A percentile compares a stretch with the other conserved stretches of the same genome.
Evolutionary conservation across 2,329 filamentous ascomycete species (phyloP).

Genomic region (Alternaria sp.): DNA sequence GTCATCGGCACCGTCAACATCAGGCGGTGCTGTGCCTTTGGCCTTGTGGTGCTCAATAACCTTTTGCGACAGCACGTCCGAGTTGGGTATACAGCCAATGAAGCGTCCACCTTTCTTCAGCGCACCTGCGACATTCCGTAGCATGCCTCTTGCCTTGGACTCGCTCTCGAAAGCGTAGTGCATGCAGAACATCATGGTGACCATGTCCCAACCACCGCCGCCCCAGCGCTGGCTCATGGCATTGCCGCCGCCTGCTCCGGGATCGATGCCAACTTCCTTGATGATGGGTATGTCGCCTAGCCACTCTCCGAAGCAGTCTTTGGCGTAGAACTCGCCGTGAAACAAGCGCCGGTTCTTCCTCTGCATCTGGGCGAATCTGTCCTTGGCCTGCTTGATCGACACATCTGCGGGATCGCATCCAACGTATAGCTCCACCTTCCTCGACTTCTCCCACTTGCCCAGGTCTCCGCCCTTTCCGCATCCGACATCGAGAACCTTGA

Average conservation of each 20-base stretch:
- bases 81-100: constrained; percentile 96
- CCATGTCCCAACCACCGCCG: constrained; percentile 86
- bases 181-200: constrained; percentile 99
- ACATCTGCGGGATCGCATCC: constrained; percentile 92
- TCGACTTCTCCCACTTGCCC: constrained; percentile 93
- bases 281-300: constrained; percentile 83
- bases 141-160: constrained; percentile 86
- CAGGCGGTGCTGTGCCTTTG: constrained; percentile 47
- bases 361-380: constrained; percentile 80
- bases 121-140: constrained; percentile 87
- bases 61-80: constrained; percentile 80
- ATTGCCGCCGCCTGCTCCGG: constrained; percentile 66
- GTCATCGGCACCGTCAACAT: constrained; percentile 33
- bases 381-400: constrained; percentile 87
- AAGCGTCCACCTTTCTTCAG: constrained; percentile 94
- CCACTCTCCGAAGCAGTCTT: constrained; percentile 89
- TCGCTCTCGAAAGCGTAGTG: constrained; percentile 98
- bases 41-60: constrained; percentile 78
- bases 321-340: constrained; percentile 84
- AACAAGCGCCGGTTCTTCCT: constrained; percentile 68
- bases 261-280: constrained; percentile 84
- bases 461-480: constrained; percentile 97
- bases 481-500: constrained; percentile 90
- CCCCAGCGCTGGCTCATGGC: constrained; percentile 68
- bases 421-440: constrained; percentile 89